These are phyloP conservation scores for Durusdinium trenchii DNA, from an alignment of 73 alveolate genomes.

Conservation along the genomic window DNA sequence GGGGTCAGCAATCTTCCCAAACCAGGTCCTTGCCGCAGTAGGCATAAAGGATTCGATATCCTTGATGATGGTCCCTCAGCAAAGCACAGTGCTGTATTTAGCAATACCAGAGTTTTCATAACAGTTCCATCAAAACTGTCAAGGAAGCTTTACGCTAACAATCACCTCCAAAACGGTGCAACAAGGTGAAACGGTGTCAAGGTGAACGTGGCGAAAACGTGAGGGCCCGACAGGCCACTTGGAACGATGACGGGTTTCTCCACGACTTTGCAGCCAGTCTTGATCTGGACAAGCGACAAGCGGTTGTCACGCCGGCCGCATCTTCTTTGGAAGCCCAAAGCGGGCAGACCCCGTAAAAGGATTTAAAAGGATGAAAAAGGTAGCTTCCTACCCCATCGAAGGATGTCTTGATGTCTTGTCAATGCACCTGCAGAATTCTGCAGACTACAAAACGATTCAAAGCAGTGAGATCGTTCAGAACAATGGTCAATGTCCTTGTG, in stretches of 20 bases:
- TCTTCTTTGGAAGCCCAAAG: not conserved
- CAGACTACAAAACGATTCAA: too few relatives aligned
- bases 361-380: not conserved
- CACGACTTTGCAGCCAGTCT: slow-evolving; percentile 66
- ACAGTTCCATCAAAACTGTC: not conserved
- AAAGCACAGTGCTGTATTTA: not conserved
- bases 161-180: not conserved
- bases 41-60: slow-evolving; percentile 46
- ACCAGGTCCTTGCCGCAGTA: slow-evolving; percentile 79
- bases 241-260: slow-evolving; percentile 68
- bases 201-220: not conserved
- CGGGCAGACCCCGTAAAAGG: not conserved
- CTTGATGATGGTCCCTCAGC: slow-evolving; percentile 72
- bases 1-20: not conserved
- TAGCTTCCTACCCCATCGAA: not conserved
- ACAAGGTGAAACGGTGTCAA: not conserved
- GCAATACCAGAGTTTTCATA: not conserved
- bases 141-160: not conserved
- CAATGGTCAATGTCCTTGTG: not conserved
- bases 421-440: not conserved
- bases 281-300: not conserved
- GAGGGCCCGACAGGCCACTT: slow-evolving; percentile 31
- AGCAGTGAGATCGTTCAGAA: not conserved
- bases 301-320: not conserved
- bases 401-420: not conserved